Evolutionary conservation across 169 alveolate species (phyloP).

Genomic region (Miamiensis avidus): DNA sequence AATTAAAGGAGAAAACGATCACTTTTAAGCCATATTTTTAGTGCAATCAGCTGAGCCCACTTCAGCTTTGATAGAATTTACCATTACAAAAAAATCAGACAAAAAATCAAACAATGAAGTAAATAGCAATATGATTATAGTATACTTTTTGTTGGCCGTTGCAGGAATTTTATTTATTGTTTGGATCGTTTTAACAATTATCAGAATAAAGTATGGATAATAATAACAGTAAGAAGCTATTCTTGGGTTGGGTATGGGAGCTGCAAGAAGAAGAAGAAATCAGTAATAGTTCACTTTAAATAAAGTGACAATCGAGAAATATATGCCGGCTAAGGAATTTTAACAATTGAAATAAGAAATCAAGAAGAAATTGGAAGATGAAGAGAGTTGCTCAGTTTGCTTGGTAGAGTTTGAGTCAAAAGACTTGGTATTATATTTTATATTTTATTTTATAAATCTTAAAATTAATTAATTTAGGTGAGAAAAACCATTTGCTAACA

Average conservation of each 20-base stretch:
- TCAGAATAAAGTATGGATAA: not conserved
- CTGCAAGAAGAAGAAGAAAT: not conserved
- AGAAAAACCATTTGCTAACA: not conserved
- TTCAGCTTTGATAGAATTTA: no score
- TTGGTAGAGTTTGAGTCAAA: not conserved
- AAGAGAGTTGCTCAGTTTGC: not conserved
- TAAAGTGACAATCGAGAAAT: not conserved
- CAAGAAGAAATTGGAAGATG: not conserved
- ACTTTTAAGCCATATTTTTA: no score
- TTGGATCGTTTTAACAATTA: not conserved
- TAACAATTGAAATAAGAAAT: no score
- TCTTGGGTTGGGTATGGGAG: not conserved
- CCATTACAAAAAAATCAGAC: no score
- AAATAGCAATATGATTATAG: not conserved
- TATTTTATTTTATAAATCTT: no score
- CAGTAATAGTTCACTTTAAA: not conserved
- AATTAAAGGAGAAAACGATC: no score
- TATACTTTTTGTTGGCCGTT: no score
- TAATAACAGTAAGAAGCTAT: no score
- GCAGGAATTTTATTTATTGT: not conserved
- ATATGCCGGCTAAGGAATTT: not conserved
- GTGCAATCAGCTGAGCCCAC: no score
- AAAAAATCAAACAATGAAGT: no score
- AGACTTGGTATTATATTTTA: not conserved
- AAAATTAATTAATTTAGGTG: not conserved